These are phyloP conservation scores for Tetrapisispora taiwanensis DNA, from an alignment of 805 yeast species.

Conservation along the genomic window DNA sequence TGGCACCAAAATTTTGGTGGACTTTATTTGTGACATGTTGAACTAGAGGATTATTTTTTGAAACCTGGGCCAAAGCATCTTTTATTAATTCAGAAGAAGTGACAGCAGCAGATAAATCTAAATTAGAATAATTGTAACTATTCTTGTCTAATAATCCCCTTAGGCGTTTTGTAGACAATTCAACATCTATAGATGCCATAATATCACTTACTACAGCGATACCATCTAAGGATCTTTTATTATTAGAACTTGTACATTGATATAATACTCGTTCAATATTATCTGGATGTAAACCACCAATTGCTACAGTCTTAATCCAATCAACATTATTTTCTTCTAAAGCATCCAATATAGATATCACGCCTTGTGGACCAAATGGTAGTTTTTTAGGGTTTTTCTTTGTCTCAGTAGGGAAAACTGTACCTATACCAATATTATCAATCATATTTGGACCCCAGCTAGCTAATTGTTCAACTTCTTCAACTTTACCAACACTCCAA, in stretches of 20 bases:
- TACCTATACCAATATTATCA: constrained; percentile 82
- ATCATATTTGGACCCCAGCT: constrained; percentile 31
- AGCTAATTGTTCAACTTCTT: constrained; percentile 36
- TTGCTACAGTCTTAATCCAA: constrained; percentile 54
- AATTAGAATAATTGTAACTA: constrained; percentile 11
- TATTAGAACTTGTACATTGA: constrained; percentile 36
- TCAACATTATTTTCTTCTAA: constrained; percentile 30
- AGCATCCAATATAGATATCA: constrained; percentile 41
- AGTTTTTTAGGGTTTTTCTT: constrained; percentile 44
- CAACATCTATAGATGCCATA: constrained; percentile 54
- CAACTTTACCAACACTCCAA: constrained; percentile 53
- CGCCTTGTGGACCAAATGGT: constrained; percentile 66
- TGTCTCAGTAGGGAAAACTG: constrained; percentile 65
- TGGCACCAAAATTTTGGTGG: constrained; percentile 83
- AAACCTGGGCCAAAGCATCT: constrained; percentile 19
- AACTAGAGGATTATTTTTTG: constrained; percentile 44
- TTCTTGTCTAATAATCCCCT: constrained; percentile 17
- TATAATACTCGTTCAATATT: constrained; percentile 52
- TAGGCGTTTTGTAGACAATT: constrained; percentile 36
- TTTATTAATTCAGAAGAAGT: constrained; percentile 2
- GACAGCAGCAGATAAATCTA: constrained; percentile 1
- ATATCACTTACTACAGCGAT: constrained; percentile 82
- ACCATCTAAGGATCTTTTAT: constrained; percentile 51
- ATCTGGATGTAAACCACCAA: constrained; percentile 64
- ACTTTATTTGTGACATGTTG: constrained; percentile 86